Conservation (phyloP, 768 basidiomycete genomes). For the Kwoniella sp. region DNA sequence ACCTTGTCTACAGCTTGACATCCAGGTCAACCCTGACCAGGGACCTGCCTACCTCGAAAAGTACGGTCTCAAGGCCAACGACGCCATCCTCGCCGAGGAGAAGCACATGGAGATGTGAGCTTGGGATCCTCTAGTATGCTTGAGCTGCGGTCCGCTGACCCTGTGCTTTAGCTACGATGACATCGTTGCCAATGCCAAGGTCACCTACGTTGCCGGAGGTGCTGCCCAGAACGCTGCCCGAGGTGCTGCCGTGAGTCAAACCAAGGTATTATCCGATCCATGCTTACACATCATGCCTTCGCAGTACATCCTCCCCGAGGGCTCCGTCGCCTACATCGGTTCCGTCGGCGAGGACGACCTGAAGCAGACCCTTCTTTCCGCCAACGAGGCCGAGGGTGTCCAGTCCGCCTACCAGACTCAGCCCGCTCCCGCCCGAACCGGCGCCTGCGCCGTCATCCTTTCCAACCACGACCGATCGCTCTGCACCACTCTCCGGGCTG, state of each 20-base stretch:
- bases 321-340: slow-evolving; percentile 88
- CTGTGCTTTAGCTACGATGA: slow-evolving; percentile 71
- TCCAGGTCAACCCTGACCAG: slow-evolving; percentile 69
- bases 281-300: slow-evolving; percentile 1
- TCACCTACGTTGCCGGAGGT: slow-evolving; percentile 93
- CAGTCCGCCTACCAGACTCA: slow-evolving; percentile 83
- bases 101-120: slow-evolving; percentile 81
- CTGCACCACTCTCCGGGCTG: slow-evolving; percentile 82
- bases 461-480: slow-evolving; percentile 90
- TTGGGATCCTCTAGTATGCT: not conserved
- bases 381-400: slow-evolving; percentile 89
- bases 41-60: slow-evolving; percentile 81
- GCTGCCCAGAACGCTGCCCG: slow-evolving; percentile 96
- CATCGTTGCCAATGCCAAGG: slow-evolving; percentile 65
- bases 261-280: not conserved
- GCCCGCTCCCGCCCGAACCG: slow-evolving; percentile 73
- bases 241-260: slow-evolving; percentile 75
- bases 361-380: slow-evolving; percentile 77
- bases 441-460: slow-evolving; percentile 92
- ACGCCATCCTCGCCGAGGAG: slow-evolving; percentile 88
- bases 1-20: slow-evolving; percentile 56
- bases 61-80: slow-evolving; percentile 85
- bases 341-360: slow-evolving; percentile 92
- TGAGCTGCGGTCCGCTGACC: not conserved
- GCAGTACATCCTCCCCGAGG: slow-evolving; percentile 82